Conservation (phyloP, 2,329 filamentous ascomycete genomes). For the Beauveria brongniartii region DNA sequence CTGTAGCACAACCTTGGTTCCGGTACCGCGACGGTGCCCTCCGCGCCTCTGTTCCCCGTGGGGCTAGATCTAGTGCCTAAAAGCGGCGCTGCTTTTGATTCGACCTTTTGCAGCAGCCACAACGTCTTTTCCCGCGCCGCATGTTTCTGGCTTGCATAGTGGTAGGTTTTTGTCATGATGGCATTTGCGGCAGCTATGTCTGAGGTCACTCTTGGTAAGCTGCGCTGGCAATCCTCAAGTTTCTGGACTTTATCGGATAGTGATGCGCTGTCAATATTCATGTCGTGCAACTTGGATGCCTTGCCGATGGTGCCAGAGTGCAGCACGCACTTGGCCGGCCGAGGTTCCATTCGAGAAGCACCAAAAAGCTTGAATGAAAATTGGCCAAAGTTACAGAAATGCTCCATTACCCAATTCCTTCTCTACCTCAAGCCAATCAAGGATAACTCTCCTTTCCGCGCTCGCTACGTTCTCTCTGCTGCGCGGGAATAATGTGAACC, state of each 20-base stretch:
- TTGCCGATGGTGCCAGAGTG: no score
- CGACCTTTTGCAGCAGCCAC: no score
- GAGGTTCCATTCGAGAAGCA: no score
- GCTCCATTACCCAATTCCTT: no score
- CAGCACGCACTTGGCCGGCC: no score
- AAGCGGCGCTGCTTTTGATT: slow-evolving; percentile 1
- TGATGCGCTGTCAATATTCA: background rate
- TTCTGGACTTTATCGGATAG: background rate
- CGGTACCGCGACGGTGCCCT: background rate
- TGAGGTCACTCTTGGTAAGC: background rate
- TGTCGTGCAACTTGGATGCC: background rate
- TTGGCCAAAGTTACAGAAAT: no score
- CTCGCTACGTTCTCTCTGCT: background rate
- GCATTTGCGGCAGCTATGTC: background rate
- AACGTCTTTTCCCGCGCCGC: no score
- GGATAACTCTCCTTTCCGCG: no score
- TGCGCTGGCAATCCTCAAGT: background rate
- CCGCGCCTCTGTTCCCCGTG: background rate
- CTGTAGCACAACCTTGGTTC: background rate
- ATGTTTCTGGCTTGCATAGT: background rate
- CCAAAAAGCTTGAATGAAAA: no score
- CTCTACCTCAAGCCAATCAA: no score
- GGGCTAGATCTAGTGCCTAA: background rate
- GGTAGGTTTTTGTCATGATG: background rate
- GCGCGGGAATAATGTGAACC: background rate